Base-by-base conservation (phyloP, 163 green algal species). In the Smithsoniella earleae region DNA sequence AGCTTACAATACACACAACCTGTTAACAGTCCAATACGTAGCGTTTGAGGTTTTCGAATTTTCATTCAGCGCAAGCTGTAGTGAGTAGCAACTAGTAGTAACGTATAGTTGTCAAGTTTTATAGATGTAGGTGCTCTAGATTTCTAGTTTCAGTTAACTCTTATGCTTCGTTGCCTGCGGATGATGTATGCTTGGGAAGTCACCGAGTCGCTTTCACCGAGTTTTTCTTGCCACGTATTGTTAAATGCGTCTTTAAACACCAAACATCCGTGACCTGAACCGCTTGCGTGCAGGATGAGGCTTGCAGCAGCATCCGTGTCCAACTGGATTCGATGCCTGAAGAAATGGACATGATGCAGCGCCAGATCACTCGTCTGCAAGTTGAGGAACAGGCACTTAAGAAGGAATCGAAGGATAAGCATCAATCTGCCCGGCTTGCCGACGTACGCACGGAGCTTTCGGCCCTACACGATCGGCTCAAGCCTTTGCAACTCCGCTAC, bases 241-340 rank as follows among this genome's bases (percentile, higher is more conserved):
- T n/a, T n/a, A n/a, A n/a, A n/a, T n/a, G n/a, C n/a, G n/a, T n/a
- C n/a, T n/a, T n/a, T n/a, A n/a, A n/a, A n/a, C n/a, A n/a, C n/a
- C n/a, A n/a, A n/a, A n/a, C n/a, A n/a, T n/a, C n/a, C n/a, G n/a
- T n/a, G n/a, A n/a, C n/a, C n/a, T n/a, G n/a, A n/a, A n/a, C n/a
- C n/a, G 40, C 40, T 13, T 13, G 13, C 13, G 80, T 97, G 31
- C 77, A 97, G 66, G 93, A 98, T 65, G 93, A 98, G 82, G 93
- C 93, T 2, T 90, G 84, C 77, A 79, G 52, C 75, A 87, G 82
- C 73, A 79, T 91, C 55, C 78, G 85, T 8, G 87, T 94, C 78
- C 78, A 87, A 76, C 79, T 89, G 36, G 86, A 92, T 74, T 81
- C 49, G 62, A 89, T 90, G 80, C 87, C 86, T 0, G 84, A 91